These are phyloP conservation scores for Malassezia yamatoensis DNA, from an alignment of 1,284 basidiomycete genomes.

Conservation along the genomic window DNA sequence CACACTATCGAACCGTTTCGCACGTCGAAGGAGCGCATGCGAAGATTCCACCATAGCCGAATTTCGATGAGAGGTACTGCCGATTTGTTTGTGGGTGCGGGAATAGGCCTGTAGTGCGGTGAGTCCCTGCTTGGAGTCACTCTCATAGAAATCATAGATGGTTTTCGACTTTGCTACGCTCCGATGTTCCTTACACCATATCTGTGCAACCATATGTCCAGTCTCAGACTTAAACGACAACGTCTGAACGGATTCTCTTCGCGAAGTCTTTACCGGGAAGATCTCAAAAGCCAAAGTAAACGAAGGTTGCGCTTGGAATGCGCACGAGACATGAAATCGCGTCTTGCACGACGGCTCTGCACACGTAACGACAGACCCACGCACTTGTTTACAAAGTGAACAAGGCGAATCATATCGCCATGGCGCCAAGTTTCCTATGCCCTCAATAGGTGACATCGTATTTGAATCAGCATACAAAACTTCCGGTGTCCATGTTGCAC, in stretches of 20 bases:
- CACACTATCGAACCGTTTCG: slow-evolving; percentile 26
- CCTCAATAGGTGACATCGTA: slow-evolving; percentile 68
- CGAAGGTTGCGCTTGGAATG: slow-evolving; percentile 60
- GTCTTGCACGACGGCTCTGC: slow-evolving; percentile 59
- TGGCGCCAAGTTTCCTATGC: slow-evolving; percentile 62
- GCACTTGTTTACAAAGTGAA: slow-evolving; percentile 55
- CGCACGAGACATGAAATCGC: slow-evolving; percentile 79
- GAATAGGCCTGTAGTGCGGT: slow-evolving; percentile 77
- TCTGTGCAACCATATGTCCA: slow-evolving; percentile 68
- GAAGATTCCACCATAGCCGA: slow-evolving; percentile 20
- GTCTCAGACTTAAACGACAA: slow-evolving; percentile 75
- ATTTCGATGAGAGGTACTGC: slow-evolving; percentile 3
- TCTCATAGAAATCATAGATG: slow-evolving; percentile 71
- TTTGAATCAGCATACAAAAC: slow-evolving; percentile 65
- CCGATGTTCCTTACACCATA: slow-evolving; percentile 74
- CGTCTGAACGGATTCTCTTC: slow-evolving; percentile 52
- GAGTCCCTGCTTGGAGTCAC: slow-evolving; percentile 66
- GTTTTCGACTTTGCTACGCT: slow-evolving; percentile 54
- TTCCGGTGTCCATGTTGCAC: slow-evolving; percentile 77
- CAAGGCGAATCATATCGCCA: slow-evolving; percentile 49
- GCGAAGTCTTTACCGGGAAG: slow-evolving; percentile 56
- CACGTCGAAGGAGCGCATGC: slow-evolving; percentile 33
- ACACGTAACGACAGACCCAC: slow-evolving; percentile 72
- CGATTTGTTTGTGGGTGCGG: slow-evolving; percentile 67
- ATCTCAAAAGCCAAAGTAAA: slow-evolving; percentile 84